Evolutionary conservation across 768 basidiomycete species (phyloP).

Genomic region (Panaeolus cyanescens): DNA sequence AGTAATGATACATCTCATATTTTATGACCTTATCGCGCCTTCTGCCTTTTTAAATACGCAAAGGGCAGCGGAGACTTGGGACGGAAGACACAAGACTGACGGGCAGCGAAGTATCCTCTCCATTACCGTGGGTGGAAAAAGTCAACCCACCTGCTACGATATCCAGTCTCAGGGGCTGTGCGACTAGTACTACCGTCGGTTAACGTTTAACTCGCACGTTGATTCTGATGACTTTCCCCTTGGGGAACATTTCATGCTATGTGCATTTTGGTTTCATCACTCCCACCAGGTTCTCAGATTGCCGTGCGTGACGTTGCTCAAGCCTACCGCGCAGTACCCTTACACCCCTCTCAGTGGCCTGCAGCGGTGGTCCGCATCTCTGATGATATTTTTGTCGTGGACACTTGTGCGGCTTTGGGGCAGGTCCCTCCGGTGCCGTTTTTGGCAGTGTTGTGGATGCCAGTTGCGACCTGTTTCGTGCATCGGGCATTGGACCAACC

Average conservation of each 20-base stretch:
- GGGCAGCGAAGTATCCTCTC: too few relatives aligned
- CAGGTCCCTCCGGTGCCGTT: slow-evolving; percentile 9
- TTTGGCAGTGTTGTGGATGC: slow-evolving; percentile 24
- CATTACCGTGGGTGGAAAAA: too few relatives aligned
- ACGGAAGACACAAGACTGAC: too few relatives aligned
- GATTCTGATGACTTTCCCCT: slow-evolving; percentile 29
- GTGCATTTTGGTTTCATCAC: slow-evolving; percentile 20
- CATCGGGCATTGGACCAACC: slow-evolving; percentile 19
- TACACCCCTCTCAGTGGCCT: slow-evolving; percentile 35
- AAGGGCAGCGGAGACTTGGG: too few relatives aligned
- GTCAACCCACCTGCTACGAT: too few relatives aligned
- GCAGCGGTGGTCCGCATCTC: slow-evolving; percentile 22
- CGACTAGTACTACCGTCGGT: too few relatives aligned
- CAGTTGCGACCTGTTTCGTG: slow-evolving; percentile 14
- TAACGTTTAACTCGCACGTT: slow-evolving; percentile 31
- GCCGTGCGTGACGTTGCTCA: slow-evolving; percentile 34
- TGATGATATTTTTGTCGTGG: slow-evolving; percentile 17
- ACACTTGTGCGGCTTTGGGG: slow-evolving; percentile 22
- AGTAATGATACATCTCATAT: too few relatives aligned
- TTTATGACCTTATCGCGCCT: too few relatives aligned
- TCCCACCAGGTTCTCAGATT: slow-evolving; percentile 35
- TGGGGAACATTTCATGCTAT: slow-evolving; percentile 40
- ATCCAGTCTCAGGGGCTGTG: too few relatives aligned
- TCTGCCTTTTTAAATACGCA: too few relatives aligned
- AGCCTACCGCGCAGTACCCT: slow-evolving; percentile 33